These are phyloP conservation scores for Cercospora zeina DNA, from an alignment of 2,329 filamentous ascomycete species.

Conservation along the genomic window DNA sequence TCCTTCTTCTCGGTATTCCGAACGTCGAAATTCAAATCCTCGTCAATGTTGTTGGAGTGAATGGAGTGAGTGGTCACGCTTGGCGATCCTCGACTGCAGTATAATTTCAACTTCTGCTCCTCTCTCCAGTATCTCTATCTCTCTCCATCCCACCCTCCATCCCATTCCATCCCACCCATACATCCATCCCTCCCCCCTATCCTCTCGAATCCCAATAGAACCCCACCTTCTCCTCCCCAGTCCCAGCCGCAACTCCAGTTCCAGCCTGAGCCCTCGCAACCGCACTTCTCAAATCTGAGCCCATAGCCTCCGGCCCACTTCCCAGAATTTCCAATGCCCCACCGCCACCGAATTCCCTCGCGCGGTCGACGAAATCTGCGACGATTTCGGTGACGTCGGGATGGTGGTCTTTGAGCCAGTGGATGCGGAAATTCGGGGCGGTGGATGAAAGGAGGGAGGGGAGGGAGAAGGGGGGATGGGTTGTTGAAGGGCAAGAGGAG, in stretches of 20 bases:
- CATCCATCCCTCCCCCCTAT: conserved; percentile 15
- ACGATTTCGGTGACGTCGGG: conserved; percentile 31
- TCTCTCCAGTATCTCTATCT: not conserved
- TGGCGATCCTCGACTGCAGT: no score
- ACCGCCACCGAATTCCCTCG: conserved; percentile 27
- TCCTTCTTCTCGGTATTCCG: no score
- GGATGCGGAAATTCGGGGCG: conserved; percentile 28
- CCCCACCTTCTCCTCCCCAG: conserved; percentile 18
- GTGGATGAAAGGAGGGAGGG: conserved; percentile 25
- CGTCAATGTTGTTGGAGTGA: no score
- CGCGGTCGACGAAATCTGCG: conserved; percentile 32
- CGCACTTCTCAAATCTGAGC: conserved; percentile 32
- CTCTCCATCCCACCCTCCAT: no score
- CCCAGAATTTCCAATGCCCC: conserved; percentile 30
- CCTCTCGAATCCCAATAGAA: conserved; percentile 37
- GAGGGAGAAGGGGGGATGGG: conserved; percentile 8
- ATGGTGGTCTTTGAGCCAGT: conserved; percentile 33
- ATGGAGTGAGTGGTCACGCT: no score
- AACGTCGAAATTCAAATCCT: no score
- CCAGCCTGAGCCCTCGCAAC: conserved; percentile 19
- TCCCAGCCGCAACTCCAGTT: not conserved
- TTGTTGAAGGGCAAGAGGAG: conserved; percentile 12
- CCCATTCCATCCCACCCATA: not conserved
- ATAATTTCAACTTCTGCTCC: no score
- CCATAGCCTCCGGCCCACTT: conserved; percentile 36